Conservation (phyloP, 2,329 filamentous ascomycete species). For the Amphichorda felina region DNA sequence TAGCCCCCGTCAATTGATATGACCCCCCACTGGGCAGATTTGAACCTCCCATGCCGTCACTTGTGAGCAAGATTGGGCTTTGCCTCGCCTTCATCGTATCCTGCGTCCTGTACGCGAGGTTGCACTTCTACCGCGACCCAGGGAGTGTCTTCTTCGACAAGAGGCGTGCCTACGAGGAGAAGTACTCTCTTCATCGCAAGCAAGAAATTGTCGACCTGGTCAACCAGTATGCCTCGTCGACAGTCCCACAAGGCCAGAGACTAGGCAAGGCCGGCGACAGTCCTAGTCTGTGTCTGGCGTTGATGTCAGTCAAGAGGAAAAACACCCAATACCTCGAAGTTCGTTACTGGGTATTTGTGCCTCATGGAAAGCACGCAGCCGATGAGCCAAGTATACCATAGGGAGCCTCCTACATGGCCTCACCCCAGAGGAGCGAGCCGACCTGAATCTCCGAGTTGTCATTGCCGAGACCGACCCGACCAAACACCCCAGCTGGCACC, state of each 20-base stretch:
- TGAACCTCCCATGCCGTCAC: neutral
- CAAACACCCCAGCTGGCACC: slow-evolving; percentile 2
- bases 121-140: slow-evolving; percentile 4
- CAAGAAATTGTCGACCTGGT: too few relatives aligned
- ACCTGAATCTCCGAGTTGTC: slow-evolving; percentile 2
- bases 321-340: slow-evolving; percentile 1
- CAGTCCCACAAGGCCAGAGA: too few relatives aligned
- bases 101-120: neutral
- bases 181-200: slow-evolving; percentile 2
- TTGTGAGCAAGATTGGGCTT: neutral
- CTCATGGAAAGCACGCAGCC: too few relatives aligned
- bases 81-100: slow-evolving; percentile 2
- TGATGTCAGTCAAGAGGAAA: slow-evolving; percentile 3
- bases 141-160: slow-evolving; percentile 4
- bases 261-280: neutral
- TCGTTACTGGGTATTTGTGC: too few relatives aligned
- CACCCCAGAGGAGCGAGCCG: neutral
- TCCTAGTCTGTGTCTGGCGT: slow-evolving; percentile 1
- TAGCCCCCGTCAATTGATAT: neutral
- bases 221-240: too few relatives aligned
- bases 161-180: slow-evolving; percentile 1
- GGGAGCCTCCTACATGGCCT: slow-evolving; percentile 3
- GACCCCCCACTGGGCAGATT: neutral
- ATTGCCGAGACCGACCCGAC: slow-evolving; percentile 3
- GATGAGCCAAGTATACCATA: slow-evolving; percentile 1